phyloP scores from a whole-genome alignment of 345 rosid species.

The Brassica rapa region DNA sequence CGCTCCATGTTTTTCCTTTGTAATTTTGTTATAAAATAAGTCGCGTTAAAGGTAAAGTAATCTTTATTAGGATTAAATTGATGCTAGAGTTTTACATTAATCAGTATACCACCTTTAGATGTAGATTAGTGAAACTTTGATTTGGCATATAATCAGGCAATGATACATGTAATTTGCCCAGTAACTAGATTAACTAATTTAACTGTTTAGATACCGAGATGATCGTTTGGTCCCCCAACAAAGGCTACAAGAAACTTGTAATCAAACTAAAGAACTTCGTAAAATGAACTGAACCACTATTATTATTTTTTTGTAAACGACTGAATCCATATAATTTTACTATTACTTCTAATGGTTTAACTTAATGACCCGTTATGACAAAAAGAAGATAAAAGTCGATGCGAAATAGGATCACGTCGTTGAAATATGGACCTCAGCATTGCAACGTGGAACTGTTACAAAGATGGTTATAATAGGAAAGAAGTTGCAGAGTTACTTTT shows the following conservation, averaged over 20 bases:
- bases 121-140: background rate
- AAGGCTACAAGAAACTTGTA: constrained; percentile 31
- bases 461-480: no score
- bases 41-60: background rate
- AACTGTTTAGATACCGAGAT: constrained; percentile 38
- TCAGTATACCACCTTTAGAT: background rate
- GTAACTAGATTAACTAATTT: constrained; percentile 5
- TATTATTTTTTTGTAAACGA: no score
- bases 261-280: background rate
- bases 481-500: no score
- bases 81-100: background rate
- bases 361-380: no score
- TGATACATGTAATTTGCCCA: constrained; percentile 25
- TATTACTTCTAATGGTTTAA: background rate
- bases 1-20: background rate
- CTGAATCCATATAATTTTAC: background rate
- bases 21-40: background rate
- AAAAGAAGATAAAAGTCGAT: no score
- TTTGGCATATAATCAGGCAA: background rate
- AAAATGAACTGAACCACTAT: background rate
- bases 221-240: constrained; percentile 35
- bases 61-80: background rate
- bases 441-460: no score
- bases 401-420: no score
- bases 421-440: no score